phyloP scores from a whole-genome alignment of 345 rosid species.

The Viola odorata region DNA sequence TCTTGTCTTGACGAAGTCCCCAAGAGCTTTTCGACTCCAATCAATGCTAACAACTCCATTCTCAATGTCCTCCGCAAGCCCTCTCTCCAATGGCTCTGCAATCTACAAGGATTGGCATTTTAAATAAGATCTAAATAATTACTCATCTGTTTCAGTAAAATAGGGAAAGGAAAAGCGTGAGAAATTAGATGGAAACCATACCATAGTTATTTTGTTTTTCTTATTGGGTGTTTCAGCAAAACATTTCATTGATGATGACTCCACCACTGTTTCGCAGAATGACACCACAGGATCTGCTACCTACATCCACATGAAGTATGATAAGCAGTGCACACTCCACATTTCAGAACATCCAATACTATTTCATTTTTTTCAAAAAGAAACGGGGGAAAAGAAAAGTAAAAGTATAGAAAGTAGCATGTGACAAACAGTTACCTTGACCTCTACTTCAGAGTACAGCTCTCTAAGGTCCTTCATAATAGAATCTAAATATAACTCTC shows the following conservation, averaged over 20 bases:
- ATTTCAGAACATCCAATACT: not conserved
- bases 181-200: constrained; percentile 18
- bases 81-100: constrained; percentile 96
- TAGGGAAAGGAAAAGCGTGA: too few species aligned
- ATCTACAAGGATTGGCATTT: constrained; percentile 41
- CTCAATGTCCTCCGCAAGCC: constrained; percentile 94
- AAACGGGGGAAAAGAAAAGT: not conserved
- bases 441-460: constrained; percentile 98
- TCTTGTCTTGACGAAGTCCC: constrained; percentile 88
- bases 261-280: constrained; percentile 97
- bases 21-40: constrained; percentile 78
- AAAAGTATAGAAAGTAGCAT: not conserved
- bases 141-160: not conserved
- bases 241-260: constrained; percentile 95
- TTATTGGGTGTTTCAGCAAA: constrained; percentile 98
- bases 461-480: constrained; percentile 99
- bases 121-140: not conserved
- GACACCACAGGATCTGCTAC: constrained; percentile 99
- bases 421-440: constrained; percentile 50
- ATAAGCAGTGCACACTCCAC: constrained; percentile 7
- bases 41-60: constrained; percentile 81
- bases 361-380: too few species aligned
- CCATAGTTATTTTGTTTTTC: constrained; percentile 97
- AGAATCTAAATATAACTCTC: constrained; percentile 91
- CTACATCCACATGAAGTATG: constrained; percentile 32